Conservation (phyloP, 345 rosid species). For the Zanthoxylum bungeanum region DNA sequence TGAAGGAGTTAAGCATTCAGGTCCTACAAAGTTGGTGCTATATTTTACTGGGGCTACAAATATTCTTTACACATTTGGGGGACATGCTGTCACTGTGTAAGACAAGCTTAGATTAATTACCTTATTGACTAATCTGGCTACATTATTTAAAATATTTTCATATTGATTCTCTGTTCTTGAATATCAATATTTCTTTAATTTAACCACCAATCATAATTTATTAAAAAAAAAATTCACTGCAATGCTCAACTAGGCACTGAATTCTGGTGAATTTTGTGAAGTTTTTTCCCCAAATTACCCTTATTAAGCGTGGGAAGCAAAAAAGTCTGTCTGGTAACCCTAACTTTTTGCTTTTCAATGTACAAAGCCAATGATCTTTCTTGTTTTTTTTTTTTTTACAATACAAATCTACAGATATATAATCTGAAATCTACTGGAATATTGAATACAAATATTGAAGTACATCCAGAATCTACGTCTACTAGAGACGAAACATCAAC, state of each 20-base stretch:
- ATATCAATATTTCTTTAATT: too few species aligned
- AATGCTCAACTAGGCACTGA: too few species aligned
- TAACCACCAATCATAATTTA: too few species aligned
- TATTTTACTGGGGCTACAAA: conserved; percentile 99
- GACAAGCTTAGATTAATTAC: conserved; percentile 28
- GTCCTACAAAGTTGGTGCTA: conserved; percentile 81
- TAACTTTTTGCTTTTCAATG: conserved; percentile 22
- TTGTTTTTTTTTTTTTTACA: conserved; percentile 35
- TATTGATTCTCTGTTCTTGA: neutral
- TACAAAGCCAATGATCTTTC: conserved; percentile 42
- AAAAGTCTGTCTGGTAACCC: conserved; percentile 18
- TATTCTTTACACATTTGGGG: conserved; percentile 99
- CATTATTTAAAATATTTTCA: neutral
- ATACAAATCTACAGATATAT: too few species aligned
- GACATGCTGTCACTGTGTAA: conserved; percentile 99
- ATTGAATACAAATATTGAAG: too few species aligned
- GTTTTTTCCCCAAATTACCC: too few species aligned
- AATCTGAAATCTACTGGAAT: too few species aligned
- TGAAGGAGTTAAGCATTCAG: conserved; percentile 90
- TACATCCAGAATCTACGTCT: too few species aligned
- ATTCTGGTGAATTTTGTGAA: too few species aligned
- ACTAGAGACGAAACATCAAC: too few species aligned
- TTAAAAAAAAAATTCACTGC: too few species aligned
- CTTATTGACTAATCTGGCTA: conserved; percentile 23
- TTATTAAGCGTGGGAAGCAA: conserved; percentile 36